Evolutionary conservation across 139 green algal genomes (phyloP), one percentile per base, ranked within the genome.

Genomic region (Chlorella sp.): DNA sequence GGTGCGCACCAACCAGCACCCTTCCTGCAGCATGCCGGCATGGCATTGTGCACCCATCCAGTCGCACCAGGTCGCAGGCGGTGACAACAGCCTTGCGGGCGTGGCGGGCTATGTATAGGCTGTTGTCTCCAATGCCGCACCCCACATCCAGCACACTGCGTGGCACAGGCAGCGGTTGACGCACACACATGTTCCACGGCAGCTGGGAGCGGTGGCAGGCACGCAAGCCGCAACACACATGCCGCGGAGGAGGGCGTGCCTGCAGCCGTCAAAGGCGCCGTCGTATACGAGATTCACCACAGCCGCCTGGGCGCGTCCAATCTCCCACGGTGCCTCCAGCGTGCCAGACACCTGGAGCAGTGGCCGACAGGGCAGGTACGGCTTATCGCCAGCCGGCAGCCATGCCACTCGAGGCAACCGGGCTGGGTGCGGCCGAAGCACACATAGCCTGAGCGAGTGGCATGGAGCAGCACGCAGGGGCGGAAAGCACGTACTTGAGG

Each of bases 61-160:
- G 7, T 1, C 64, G 0, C 64, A 71, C 64, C 64, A 71, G n/a
- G 30, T 71, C 64, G 64, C 64, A 71, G 64, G n/a, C 64, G 6
- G 64, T 71, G n/a, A 71, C 30, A 15, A 30, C 26, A 3, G 64
- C 64, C 64, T 34, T 34, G n/a, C 34, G 34, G 30, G 64, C 64
- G 64, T 71, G 64, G n/a, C 34, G 34, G 18, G 64, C 64, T 26
- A 71, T 71, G 64, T 71, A 34, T 13, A 69, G 18, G 30, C 20
- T 26, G 30, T 71, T 71, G 64, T 71, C 64, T 18, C 64, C 64
- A 26, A 71, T 71, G 64, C 64, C 34, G 64, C 64, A 71, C n/a
- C 64, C 64, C 64, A 71, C 64, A 71, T 71, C 64, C 2, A 71
- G 64, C 30, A 71, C 64, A 30, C n/a, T 71, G 63, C 63, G 4